These are phyloP conservation scores for Zelonia costaricensis DNA, from an alignment of 208 protist species.

Conservation along the genomic window DNA sequence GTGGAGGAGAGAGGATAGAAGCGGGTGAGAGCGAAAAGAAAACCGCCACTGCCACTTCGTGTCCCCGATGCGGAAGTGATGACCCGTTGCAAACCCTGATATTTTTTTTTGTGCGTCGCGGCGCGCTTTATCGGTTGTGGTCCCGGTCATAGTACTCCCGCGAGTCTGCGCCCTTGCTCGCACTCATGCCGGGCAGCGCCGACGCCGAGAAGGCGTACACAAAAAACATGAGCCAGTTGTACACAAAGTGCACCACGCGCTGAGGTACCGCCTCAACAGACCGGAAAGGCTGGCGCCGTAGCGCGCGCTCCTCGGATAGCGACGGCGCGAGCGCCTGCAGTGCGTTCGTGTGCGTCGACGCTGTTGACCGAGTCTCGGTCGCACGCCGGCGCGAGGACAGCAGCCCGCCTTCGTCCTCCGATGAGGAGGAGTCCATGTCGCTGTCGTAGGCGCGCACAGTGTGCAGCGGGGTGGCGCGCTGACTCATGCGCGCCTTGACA, in stretches of 20 bases:
- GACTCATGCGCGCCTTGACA: slow-evolving; percentile 38
- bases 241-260: slow-evolving; percentile 37
- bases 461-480: slow-evolving; percentile 6
- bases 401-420: slow-evolving; percentile 14
- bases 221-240: slow-evolving; percentile 51
- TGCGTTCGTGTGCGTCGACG: neutral
- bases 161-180: slow-evolving; percentile 10
- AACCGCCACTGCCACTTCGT: neutral
- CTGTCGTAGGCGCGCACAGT: slow-evolving; percentile 25
- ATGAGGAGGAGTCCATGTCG: slow-evolving; percentile 22
- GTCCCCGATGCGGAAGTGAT: no score
- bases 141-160: slow-evolving; percentile 37
- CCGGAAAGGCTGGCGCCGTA: slow-evolving; percentile 8
- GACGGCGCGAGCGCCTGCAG: slow-evolving; percentile 13
- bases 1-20: neutral
- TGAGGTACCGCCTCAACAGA: slow-evolving; percentile 18
- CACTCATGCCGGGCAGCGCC: slow-evolving; percentile 11
- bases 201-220: slow-evolving; percentile 31
- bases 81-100: no score
- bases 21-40: neutral
- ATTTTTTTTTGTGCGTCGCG: no score
- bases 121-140: no score
- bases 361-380: neutral
- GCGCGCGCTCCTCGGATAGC: slow-evolving; percentile 25
- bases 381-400: neutral